A percentile compares a stretch with the other conserved stretches of the same genome.
These are phyloP conservation scores for Remersonia thermophila DNA, from an alignment of 2,329 filamentous ascomycete genomes.

Conservation along the genomic window DNA sequence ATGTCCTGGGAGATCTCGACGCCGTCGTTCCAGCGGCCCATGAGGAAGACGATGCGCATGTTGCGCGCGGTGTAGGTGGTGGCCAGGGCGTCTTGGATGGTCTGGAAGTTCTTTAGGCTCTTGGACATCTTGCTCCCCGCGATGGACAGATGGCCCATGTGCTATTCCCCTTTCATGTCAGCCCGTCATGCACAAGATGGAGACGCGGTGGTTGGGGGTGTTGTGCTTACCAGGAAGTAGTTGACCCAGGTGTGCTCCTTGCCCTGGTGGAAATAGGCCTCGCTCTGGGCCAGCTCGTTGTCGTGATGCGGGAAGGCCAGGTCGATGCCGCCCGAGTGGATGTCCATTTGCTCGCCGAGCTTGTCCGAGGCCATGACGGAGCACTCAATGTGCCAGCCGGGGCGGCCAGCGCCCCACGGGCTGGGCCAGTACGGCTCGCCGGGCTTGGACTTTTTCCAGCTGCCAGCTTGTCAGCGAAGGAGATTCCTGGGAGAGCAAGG, in stretches of 20 bases:
- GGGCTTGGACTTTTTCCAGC: constrained; percentile 74
- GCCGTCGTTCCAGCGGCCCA: constrained; percentile 81
- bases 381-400: constrained; percentile 97
- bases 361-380: constrained; percentile 87
- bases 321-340: constrained; percentile 88
- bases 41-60: constrained; percentile 74
- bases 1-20: constrained; percentile 84
- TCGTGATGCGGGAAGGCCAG: constrained; percentile 86
- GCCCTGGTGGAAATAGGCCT: constrained; percentile 53
- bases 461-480: neutral
- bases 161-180: constrained; percentile 29
- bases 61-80: constrained; percentile 62
- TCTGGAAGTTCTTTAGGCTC: constrained; percentile 89
- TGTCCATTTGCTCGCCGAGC: constrained; percentile 76
- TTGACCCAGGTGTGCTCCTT: constrained; percentile 53
- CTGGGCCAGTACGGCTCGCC: constrained; percentile 87
- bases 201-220: too few relatives aligned
- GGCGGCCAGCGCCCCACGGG: constrained; percentile 75
- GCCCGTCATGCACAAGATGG: neutral
- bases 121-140: constrained; percentile 84
- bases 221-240: constrained; percentile 55
- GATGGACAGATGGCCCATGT: constrained; percentile 88
- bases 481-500: too few relatives aligned
- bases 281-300: constrained; percentile 82
- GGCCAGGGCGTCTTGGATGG: constrained; percentile 69